Conservation (phyloP, 164 flowering plant species). For the Chimonanthus salicifolius region DNA sequence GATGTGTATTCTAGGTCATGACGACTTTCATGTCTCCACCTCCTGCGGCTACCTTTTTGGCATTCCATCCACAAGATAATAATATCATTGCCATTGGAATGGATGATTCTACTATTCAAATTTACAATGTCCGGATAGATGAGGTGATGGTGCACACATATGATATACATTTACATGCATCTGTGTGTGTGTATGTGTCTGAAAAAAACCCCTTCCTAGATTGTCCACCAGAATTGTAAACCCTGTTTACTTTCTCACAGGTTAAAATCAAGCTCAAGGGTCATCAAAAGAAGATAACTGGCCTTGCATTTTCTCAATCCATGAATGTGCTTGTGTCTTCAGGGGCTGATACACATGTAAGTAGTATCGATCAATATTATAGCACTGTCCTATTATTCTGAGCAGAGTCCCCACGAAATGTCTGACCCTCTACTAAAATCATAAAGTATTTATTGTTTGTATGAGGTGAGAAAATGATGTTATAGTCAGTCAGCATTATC, state of each 20-base stretch:
- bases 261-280: conserved; percentile 74
- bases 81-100: conserved; percentile 91
- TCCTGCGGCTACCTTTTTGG: conserved; percentile 83
- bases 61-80: conserved; percentile 89
- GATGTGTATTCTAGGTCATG: conserved; percentile 47
- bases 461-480: background rate
- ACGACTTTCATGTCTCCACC: conserved; percentile 90
- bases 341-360: conserved; percentile 83
- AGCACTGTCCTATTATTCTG: background rate
- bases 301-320: conserved; percentile 70
- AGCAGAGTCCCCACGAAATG: background rate
- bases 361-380: background rate
- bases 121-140: conserved; percentile 79
- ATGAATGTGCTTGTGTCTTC: conserved; percentile 76
- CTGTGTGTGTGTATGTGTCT: background rate
- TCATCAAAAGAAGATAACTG: conserved; percentile 75
- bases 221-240: background rate
- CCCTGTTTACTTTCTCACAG: conserved; percentile 24
- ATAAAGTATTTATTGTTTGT: too few species aligned
- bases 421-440: background rate
- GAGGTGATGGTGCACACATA: conserved; percentile 42
- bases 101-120: conserved; percentile 88
- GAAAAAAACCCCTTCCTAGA: background rate
- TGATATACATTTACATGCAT: background rate
- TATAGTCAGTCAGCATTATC: background rate